Percentiles rank a stretch among this genome's conserved stretches.
These are phyloP conservation scores for Xylariales sp. DNA, from an alignment of 2,329 filamentous ascomycete species.

Conservation along the genomic window DNA sequence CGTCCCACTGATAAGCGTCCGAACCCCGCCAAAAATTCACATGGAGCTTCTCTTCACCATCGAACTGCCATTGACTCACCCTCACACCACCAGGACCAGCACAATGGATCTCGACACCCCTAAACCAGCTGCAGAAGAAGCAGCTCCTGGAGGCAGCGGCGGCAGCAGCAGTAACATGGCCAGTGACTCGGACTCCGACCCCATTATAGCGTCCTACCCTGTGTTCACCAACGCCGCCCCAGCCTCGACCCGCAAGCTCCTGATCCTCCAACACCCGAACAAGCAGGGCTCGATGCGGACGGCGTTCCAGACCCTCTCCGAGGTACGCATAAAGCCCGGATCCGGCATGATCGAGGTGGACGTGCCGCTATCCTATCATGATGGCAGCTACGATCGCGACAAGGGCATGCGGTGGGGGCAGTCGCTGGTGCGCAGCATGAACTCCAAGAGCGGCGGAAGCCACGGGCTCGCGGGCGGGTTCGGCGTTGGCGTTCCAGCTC, in stretches of 20 bases:
- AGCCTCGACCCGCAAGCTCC: conserved; percentile 58
- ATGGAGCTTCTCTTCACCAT: too few species aligned
- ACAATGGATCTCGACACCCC: too few species aligned
- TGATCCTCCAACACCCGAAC: conserved; percentile 87
- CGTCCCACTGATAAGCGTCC: too few species aligned
- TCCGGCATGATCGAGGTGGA: conserved; percentile 89
- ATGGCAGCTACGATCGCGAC: conserved; percentile 71
- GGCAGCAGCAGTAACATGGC: too few species aligned
- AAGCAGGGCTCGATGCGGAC: conserved; percentile 47
- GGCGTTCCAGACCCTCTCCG: conserved; percentile 62
- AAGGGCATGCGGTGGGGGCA: conserved; percentile 82
- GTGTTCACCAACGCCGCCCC: conserved; percentile 78
- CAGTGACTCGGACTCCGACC: conserved; percentile 54
- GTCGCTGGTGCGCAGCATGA: conserved; percentile 59
- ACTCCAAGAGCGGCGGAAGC: conserved; percentile 57
- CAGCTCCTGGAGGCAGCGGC: too few species aligned
- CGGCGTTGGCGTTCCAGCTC: conserved; percentile 49
- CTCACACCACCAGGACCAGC: too few species aligned
- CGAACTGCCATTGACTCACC: too few species aligned
- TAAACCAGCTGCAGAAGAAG: too few species aligned
- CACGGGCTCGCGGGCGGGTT: conserved; percentile 72
- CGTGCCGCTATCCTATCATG: conserved; percentile 69
- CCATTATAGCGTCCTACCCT: conserved; percentile 71
- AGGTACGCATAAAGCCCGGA: conserved; percentile 75
- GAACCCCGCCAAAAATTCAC: too few species aligned